These are phyloP conservation scores for Malus orientalis DNA, from an alignment of 306 rosid species.

Conservation along the genomic window DNA sequence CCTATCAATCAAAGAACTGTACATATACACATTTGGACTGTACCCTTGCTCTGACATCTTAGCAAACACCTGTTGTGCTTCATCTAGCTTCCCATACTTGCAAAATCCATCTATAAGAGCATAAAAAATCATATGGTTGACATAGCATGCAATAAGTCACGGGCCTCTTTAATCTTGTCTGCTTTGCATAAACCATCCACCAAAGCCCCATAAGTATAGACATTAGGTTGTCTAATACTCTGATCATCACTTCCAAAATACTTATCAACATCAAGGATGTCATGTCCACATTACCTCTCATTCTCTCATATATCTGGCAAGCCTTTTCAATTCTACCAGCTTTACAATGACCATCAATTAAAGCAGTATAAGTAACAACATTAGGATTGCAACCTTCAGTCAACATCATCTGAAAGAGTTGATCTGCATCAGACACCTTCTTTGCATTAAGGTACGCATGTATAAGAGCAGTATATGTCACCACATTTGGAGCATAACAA, in stretches of 20 bases:
- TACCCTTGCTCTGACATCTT: slow-evolving; percentile 71
- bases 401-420: slow-evolving; percentile 66
- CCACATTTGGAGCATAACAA: slow-evolving; percentile 70
- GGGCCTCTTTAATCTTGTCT: slow-evolving; percentile 58
- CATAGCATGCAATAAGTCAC: slow-evolving; percentile 58
- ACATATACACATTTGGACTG: slow-evolving; percentile 62
- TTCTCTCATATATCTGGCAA: slow-evolving; percentile 61
- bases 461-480: slow-evolving; percentile 73
- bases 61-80: slow-evolving; percentile 66
- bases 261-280: slow-evolving; percentile 54
- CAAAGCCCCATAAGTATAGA: slow-evolving; percentile 72
- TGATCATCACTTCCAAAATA: slow-evolving; percentile 47
- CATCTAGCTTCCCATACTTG: slow-evolving; percentile 67
- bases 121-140: slow-evolving; percentile 52
- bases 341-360: slow-evolving; percentile 80
- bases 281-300: slow-evolving; percentile 50
- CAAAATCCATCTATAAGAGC: slow-evolving; percentile 84
- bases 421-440: slow-evolving; percentile 50
- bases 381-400: slow-evolving; percentile 66
- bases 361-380: slow-evolving; percentile 64
- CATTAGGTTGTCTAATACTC: slow-evolving; percentile 45
- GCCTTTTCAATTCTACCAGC: slow-evolving; percentile 75
- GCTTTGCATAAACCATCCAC: slow-evolving; percentile 92
- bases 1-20: slow-evolving; percentile 69
- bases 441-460: slow-evolving; percentile 78